Evolutionary conservation across 768 basidiomycete genomes (phyloP).

Genomic region (Tricholoma saponaceum): DNA sequence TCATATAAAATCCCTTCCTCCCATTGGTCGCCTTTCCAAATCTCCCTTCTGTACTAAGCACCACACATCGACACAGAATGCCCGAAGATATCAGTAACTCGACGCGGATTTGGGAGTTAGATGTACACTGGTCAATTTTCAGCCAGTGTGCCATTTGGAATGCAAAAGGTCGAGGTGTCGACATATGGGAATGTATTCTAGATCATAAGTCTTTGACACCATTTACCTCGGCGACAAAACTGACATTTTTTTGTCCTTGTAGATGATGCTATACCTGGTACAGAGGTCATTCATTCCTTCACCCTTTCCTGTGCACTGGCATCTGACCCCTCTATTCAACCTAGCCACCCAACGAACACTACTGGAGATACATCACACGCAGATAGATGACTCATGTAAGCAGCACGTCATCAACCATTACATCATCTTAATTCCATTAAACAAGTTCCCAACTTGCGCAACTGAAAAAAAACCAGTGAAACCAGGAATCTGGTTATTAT

Average conservation of each 20-base stretch:
- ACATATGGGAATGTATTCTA: slow-evolving; percentile 72
- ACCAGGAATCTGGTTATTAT: too few species aligned
- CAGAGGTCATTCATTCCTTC: slow-evolving; percentile 26
- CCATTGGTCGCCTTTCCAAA: not conserved
- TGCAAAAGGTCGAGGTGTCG: slow-evolving; percentile 58
- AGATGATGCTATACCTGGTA: slow-evolving; percentile 61
- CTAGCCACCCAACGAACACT: slow-evolving; percentile 38
- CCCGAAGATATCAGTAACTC: slow-evolving; percentile 56
- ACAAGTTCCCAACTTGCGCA: too few species aligned
- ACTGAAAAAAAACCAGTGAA: too few species aligned
- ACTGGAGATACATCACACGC: slow-evolving; percentile 47
- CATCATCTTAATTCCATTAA: too few species aligned
- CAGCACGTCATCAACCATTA: slow-evolving; percentile 4
- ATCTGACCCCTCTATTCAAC: slow-evolving; percentile 7
- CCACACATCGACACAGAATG: slow-evolving; percentile 23
- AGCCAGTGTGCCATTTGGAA: slow-evolving; percentile 76
- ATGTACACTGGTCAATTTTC: slow-evolving; percentile 58
- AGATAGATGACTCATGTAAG: slow-evolving; percentile 24
- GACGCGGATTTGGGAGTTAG: slow-evolving; percentile 68
- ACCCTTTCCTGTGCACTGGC: slow-evolving; percentile 2
- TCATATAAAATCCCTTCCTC: slow-evolving; percentile 16
- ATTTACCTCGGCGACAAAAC: not conserved
- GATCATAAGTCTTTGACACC: slow-evolving; percentile 47
- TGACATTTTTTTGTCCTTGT: slow-evolving; percentile 6
- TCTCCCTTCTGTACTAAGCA: not conserved